A percentile compares a stretch with the other conserved stretches of the same genome.
Conservation (phyloP, 2,329 filamentous ascomycete species). For the Colletotrichum magnum region DNA sequence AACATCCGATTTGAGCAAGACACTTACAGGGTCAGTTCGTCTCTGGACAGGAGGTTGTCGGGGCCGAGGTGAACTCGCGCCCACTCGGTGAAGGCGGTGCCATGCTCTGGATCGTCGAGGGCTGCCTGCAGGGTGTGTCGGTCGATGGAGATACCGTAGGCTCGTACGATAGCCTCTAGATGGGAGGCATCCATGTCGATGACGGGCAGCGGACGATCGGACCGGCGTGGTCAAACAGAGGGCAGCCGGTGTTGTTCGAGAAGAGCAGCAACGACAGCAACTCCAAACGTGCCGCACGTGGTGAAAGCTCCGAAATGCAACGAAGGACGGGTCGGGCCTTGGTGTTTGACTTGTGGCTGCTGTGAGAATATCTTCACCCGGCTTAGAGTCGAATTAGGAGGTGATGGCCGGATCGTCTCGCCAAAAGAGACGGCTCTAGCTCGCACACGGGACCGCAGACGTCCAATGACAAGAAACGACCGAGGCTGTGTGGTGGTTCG, state of each 20-base stretch:
- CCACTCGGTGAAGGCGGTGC: slow-evolving; percentile 61
- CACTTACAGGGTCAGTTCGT: slow-evolving; percentile 68
- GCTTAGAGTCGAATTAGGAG: too few relatives aligned
- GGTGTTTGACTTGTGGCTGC: slow-evolving; percentile 15
- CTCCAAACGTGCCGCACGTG: slow-evolving; percentile 20
- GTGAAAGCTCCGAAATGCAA: slow-evolving; percentile 26
- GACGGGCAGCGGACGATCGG: neutral
- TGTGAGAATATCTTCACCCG: too few relatives aligned
- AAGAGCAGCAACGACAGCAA: neutral
- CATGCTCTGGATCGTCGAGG: slow-evolving; percentile 52
- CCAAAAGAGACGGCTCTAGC: slow-evolving; percentile 17
- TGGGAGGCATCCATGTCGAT: slow-evolving; percentile 27
- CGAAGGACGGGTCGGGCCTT: slow-evolving; percentile 30
- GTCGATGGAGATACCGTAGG: slow-evolving; percentile 52
- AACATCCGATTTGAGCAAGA: neutral
- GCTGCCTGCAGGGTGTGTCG: slow-evolving; percentile 52
- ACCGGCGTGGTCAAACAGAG: slow-evolving; percentile 6
- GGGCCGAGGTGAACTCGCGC: slow-evolving; percentile 60
- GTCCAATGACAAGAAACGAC: slow-evolving; percentile 27
- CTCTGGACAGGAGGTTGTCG: slow-evolving; percentile 67
- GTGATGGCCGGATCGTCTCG: neutral
- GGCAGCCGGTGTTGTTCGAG: slow-evolving; percentile 11
- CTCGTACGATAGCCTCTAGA: slow-evolving; percentile 46
- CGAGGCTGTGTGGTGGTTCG: slow-evolving; percentile 17
- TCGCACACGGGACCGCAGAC: slow-evolving; percentile 30